These are phyloP conservation scores for Sarocladium kiliense DNA, from an alignment of 2,329 filamentous ascomycete species.

Conservation along the genomic window DNA sequence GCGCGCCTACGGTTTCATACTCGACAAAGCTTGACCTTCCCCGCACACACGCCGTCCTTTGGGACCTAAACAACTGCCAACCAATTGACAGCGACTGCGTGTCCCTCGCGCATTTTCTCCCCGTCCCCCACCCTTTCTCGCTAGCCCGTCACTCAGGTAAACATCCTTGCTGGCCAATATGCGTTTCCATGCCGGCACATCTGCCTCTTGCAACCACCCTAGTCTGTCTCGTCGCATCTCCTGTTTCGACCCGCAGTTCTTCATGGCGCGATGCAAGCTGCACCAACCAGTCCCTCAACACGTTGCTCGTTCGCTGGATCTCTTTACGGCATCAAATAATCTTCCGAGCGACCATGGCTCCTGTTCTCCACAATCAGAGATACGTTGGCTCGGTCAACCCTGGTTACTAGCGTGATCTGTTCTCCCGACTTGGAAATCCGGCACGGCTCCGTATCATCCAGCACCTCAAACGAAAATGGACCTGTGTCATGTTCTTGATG, in stretches of 20 bases:
- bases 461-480: not conserved
- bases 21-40: constrained; percentile 1
- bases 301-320: too few relatives aligned
- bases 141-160: not conserved
- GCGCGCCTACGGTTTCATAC: too few relatives aligned
- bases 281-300: not conserved
- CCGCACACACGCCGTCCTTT: not conserved
- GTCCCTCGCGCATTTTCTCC: not conserved
- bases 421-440: not conserved
- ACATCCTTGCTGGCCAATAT: not conserved
- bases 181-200: constrained; percentile 1
- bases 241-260: not conserved
- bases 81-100: not conserved
- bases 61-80: not conserved
- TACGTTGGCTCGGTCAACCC: not conserved
- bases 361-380: not conserved
- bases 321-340: not conserved
- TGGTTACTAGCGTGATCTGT: not conserved
- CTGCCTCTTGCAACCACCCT: not conserved
- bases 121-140: not conserved
- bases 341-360: not conserved
- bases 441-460: not conserved
- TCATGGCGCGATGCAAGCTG: not conserved
- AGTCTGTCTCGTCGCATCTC: not conserved
- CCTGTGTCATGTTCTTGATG: not conserved